Evolutionary conservation across 768 basidiomycete species (phyloP), one percentile per base, ranked within the genome.

Genomic region (Termitomyces sp.): DNA sequence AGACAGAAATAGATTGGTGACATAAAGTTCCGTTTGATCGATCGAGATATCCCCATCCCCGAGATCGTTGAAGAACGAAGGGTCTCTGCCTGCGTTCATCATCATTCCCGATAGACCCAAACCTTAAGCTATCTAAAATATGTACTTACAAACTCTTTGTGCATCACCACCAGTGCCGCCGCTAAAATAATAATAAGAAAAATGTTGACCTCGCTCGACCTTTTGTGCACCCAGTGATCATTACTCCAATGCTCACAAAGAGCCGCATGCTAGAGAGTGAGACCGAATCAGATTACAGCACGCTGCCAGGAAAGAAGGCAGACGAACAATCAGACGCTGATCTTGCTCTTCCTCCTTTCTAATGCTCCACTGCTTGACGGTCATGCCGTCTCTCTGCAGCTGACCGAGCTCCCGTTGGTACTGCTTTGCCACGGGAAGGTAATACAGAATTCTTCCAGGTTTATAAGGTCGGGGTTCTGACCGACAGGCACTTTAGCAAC

Each of bases 221-320:
- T 49, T 36, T 61, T 55, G 53, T 64, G 60, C n/a, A 64, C 65
- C 71, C 69, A 72, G 52, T 69, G 70, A 14, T 63, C 62, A 53
- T 62, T 62, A 49, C 66, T 63, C 73, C 73, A 73, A 39, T 67
- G 67, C 53, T 72, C 72, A 55, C 72, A 73, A n/a, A 70, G 60
- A 14, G 66, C 61, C 5, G 73, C 71, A 42, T 72, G 72, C 73
- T 74, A 31, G 13, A 50, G 26, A 6, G 39, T n/a, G 14, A 42
- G 22, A 6, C 43, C 27, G n/a, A 39, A 46, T 46, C 34, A 49
- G 42, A 24, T 51, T 27, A 55, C 22, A 44, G 37, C 12, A 42
- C 27, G 10, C 13, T 31, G 16, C n/a, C 27, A 22, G n/a, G 47
- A 18, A 26, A 55, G 52, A 34, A 36, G 9, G 37, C 32, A 29